Conservation (phyloP, 2,329 filamentous ascomycete genomes). For the Calycina herbarum region DNA sequence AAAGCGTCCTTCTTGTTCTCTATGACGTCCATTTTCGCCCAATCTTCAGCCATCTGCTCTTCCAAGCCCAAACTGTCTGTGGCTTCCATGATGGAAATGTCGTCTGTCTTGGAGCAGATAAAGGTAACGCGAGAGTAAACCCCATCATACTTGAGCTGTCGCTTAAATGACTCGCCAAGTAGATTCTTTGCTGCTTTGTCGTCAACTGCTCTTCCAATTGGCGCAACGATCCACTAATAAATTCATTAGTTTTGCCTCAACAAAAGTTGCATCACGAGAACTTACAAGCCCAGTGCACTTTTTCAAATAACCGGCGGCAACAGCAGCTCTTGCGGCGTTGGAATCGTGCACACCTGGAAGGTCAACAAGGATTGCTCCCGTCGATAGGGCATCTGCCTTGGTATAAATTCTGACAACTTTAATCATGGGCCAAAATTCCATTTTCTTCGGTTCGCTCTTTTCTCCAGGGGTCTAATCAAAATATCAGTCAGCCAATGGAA, state of each 20-base stretch:
- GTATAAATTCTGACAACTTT: slow-evolving; percentile 44
- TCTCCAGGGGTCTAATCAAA: not conserved
- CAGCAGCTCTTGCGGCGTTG: slow-evolving; percentile 46
- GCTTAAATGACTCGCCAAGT: slow-evolving; percentile 8
- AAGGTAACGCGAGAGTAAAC: slow-evolving; percentile 8
- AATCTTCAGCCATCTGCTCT: slow-evolving; percentile 40
- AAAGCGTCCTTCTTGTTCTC: slow-evolving; percentile 24
- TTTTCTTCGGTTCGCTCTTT: slow-evolving; percentile 17
- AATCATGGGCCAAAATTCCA: slow-evolving; percentile 41
- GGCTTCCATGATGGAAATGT: slow-evolving; percentile 7
- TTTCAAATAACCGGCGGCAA: slow-evolving; percentile 38
- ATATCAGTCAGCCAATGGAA: too few relatives aligned
- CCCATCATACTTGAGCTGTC: slow-evolving; percentile 9
- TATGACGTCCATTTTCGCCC: slow-evolving; percentile 31
- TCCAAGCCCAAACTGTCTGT: slow-evolving; percentile 1
- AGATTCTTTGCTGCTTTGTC: slow-evolving; percentile 43
- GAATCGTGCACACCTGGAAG: slow-evolving; percentile 54
- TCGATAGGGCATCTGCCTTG: slow-evolving; percentile 46
- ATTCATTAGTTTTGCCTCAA: too few relatives aligned
- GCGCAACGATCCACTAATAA: slow-evolving; percentile 31
- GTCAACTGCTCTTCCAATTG: slow-evolving; percentile 49
- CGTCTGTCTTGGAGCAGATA: slow-evolving; percentile 11
- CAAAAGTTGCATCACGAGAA: too few relatives aligned
- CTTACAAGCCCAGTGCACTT: slow-evolving; percentile 36
- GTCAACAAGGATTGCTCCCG: slow-evolving; percentile 53